Percentiles rank a stretch among this genome's conserved stretches.
Evolutionary conservation across 2,329 filamentous ascomycete species (phyloP).

Genomic region (Alternaria angustiovoidea): DNA sequence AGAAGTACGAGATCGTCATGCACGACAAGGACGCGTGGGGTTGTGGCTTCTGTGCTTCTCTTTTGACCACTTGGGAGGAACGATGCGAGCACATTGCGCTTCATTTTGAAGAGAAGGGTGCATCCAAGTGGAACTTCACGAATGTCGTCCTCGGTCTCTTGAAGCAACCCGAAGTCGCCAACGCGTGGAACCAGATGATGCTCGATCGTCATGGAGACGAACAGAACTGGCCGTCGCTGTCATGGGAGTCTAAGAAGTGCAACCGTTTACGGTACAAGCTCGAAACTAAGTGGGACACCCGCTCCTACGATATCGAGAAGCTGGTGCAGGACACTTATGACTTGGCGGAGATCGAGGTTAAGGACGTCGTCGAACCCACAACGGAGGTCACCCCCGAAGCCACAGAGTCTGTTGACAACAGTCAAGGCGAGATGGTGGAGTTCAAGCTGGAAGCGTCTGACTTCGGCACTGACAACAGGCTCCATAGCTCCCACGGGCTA

Average conservation of each 20-base stretch:
- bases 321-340: slow-evolving; percentile 68
- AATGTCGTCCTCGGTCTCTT: slow-evolving; percentile 72
- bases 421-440: slow-evolving; percentile 44
- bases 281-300: slow-evolving; percentile 68
- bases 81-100: slow-evolving; percentile 73
- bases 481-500: slow-evolving; percentile 43
- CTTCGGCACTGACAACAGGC: slow-evolving; percentile 35
- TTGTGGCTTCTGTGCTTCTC: slow-evolving; percentile 71
- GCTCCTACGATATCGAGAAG: slow-evolving; percentile 61
- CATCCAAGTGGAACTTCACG: slow-evolving; percentile 72
- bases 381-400: slow-evolving; percentile 35
- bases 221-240: slow-evolving; percentile 51
- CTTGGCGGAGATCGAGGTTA: slow-evolving; percentile 52
- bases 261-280: slow-evolving; percentile 71
- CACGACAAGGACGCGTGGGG: slow-evolving; percentile 73
- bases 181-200: slow-evolving; percentile 68
- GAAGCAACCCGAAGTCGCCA: slow-evolving; percentile 69
- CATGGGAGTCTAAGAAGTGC: slow-evolving; percentile 71
- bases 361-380: slow-evolving; percentile 36
- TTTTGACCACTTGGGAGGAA: slow-evolving; percentile 70
- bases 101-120: slow-evolving; percentile 72
- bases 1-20: slow-evolving; percentile 55
- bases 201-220: slow-evolving; percentile 64
- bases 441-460: slow-evolving; percentile 48
- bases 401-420: slow-evolving; percentile 35